A percentile compares a stretch with the other conserved stretches of the same genome.
Evolutionary conservation across 2,329 filamentous ascomycete species (phyloP).

Genomic region (Cladophialophora psammophila): DNA sequence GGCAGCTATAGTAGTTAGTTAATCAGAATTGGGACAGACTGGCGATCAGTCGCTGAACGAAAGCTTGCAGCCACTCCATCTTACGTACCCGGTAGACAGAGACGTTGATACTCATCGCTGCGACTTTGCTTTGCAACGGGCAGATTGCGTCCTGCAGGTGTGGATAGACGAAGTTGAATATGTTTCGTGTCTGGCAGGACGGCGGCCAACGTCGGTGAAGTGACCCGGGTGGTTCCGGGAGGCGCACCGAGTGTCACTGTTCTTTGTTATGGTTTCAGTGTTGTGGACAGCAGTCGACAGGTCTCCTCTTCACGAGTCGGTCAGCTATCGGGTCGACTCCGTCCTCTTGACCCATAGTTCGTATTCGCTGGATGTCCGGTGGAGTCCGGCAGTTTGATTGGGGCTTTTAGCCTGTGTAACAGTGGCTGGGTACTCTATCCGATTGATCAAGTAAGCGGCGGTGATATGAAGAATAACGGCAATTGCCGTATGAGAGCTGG

Average conservation of each 20-base stretch:
- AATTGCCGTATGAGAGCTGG: not conserved
- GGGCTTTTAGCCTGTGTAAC: not conserved
- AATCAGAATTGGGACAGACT: not conserved
- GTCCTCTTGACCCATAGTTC: not conserved
- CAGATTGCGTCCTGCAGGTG: not conserved
- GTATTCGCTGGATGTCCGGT: slow-evolving; percentile 2
- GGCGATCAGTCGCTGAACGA: not conserved
- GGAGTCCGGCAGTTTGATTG: slow-evolving; percentile 2
- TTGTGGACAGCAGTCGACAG: not conserved
- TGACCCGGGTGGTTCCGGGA: not conserved
- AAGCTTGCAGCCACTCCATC: not conserved
- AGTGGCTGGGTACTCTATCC: slow-evolving; percentile 4
- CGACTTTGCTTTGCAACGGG: not conserved
- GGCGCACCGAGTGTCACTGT: not conserved
- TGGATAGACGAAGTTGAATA: not conserved
- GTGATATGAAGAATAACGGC: not conserved
- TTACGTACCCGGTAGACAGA: not conserved
- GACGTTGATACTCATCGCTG: not conserved
- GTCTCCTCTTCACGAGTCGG: not conserved
- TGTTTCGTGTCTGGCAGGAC: not conserved
- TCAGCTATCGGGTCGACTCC: slow-evolving; percentile 1
- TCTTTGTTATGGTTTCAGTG: not conserved
- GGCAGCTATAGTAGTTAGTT: slow-evolving; percentile 1
- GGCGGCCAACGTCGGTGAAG: not conserved
- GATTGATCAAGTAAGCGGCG: not conserved